phyloP scores from a whole-genome alignment of 345 rosid genomes.

The Populus tremula region DNA sequence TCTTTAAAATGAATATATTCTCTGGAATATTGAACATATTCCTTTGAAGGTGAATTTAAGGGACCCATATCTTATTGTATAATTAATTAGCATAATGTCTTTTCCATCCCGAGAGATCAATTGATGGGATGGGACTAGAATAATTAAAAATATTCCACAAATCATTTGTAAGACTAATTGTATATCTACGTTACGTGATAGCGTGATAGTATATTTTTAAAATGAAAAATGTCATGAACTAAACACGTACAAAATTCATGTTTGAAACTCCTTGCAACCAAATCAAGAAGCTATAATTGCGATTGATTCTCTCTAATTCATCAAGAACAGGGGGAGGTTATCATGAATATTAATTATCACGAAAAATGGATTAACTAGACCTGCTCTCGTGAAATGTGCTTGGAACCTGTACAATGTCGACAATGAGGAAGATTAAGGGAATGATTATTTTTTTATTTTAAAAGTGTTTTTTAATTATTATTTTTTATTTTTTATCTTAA shows the following conservation, averaged over 20 bases:
- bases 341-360: no score
- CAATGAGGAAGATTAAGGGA: neutral
- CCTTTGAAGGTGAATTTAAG: constrained; percentile 39
- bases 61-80: constrained; percentile 28
- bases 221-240: no score
- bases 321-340: neutral
- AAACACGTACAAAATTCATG: no score
- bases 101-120: constrained; percentile 9
- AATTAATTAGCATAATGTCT: constrained; percentile 24
- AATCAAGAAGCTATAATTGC: neutral
- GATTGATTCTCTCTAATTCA: neutral
- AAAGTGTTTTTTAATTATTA: no score
- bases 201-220: no score
- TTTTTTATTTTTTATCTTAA: no score
- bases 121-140: neutral
- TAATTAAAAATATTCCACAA: neutral
- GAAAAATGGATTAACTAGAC: no score
- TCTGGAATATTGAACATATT: constrained; percentile 64
- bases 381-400: neutral
- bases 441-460: no score
- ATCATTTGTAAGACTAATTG: neutral
- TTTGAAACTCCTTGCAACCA: no score
- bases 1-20: constrained; percentile 71
- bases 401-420: neutral
- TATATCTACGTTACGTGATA: neutral